Conservation (phyloP, 441 rosid genomes). For the Manihot esculenta region DNA sequence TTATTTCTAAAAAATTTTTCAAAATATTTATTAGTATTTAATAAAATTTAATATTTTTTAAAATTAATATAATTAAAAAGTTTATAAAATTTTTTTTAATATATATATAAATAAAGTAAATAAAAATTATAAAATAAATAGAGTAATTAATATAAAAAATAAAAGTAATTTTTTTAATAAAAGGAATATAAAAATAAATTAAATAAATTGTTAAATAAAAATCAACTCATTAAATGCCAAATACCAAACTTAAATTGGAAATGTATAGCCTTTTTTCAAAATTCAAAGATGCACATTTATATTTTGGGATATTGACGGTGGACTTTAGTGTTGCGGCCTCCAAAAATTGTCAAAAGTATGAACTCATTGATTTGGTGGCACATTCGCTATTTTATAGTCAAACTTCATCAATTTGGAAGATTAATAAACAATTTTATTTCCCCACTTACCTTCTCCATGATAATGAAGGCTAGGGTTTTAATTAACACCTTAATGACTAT, state of each 20-base stretch:
- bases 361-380: conserved; percentile 14
- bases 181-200: too few species aligned
- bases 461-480: neutral
- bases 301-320: neutral
- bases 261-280: neutral
- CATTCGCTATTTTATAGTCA: conserved; percentile 33
- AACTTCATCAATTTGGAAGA: conserved; percentile 54
- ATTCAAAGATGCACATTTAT: conserved; percentile 8
- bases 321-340: neutral
- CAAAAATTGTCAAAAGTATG: conserved; percentile 15
- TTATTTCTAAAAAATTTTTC: too few species aligned
- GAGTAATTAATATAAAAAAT: too few species aligned
- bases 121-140: too few species aligned
- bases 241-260: neutral
- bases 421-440: conserved; percentile 32
- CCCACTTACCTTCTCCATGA: conserved; percentile 52
- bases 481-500: neutral
- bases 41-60: too few species aligned
- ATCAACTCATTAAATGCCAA: neutral
- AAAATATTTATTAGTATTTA: too few species aligned
- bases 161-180: too few species aligned
- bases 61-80: too few species aligned
- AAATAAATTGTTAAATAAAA: too few species aligned
- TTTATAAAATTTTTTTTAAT: too few species aligned
- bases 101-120: too few species aligned